Evolutionary conservation across 192 early-diverging fungal genomes (phyloP).

Genomic region (Backusella psychrophila): DNA sequence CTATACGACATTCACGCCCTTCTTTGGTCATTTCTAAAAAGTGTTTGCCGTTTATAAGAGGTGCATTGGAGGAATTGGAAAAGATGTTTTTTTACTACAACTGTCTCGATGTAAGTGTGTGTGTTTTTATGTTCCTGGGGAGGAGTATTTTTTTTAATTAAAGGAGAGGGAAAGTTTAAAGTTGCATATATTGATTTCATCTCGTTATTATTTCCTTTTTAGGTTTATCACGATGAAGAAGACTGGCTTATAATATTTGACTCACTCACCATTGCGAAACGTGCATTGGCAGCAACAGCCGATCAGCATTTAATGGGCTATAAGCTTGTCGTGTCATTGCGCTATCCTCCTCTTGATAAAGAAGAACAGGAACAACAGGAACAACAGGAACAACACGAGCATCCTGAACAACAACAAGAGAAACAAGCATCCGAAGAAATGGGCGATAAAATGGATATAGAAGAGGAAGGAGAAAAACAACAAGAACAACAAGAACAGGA

Average conservation of each 20-base stretch:
- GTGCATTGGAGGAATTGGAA: slow-evolving; percentile 45
- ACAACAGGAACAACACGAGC: no score
- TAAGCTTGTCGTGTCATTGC: slow-evolving; percentile 33
- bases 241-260: slow-evolving; percentile 54
- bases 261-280: slow-evolving; percentile 39
- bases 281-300: slow-evolving; percentile 37
- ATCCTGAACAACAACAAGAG: background rate
- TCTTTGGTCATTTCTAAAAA: slow-evolving; percentile 48
- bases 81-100: slow-evolving; percentile 48
- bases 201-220: background rate
- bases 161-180: background rate
- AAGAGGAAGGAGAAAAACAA: background rate
- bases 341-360: background rate
- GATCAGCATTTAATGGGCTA: slow-evolving; percentile 42
- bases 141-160: background rate
- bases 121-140: no score
- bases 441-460: background rate
- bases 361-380: background rate
- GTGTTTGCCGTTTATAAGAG: slow-evolving; percentile 45
- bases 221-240: slow-evolving; percentile 53
- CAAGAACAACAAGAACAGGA: background rate
- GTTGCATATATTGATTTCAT: background rate
- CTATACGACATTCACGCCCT: slow-evolving; percentile 7
- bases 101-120: slow-evolving; percentile 42
- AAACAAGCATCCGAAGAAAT: slow-evolving; percentile 10